Evolutionary conservation across 179 eudicot species (phyloP), one percentile per base, ranked within the genome.

Genomic region (Pouteria campechiana): DNA sequence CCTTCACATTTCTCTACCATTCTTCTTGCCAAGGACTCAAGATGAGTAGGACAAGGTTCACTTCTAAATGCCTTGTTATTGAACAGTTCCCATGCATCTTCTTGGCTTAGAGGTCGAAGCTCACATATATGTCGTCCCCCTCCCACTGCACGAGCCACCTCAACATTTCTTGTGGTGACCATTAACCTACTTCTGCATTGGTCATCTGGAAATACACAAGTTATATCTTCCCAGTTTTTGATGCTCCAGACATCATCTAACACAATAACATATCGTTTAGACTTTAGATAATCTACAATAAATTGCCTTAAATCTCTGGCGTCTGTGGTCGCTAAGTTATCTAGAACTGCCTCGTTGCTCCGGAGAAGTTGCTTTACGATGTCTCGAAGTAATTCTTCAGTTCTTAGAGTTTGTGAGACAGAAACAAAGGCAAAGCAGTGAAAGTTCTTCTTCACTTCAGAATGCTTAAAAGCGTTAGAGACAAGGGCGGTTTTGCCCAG

Each of bases 211-310:
- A 55, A 15, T 49, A 68, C 50, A 36, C 59, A 48, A 52, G 69
- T 52, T 37, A 77, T 56, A 52, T 46, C 55, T 28, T 21, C 52
- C 65, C 47, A 79, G 22, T 44, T 57, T 57, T 48, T 63, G 37
- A 45, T 56, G 51, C 38, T 31, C 81, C 79, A 75, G 3, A 78
- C 79, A 51, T 78, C 81, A 54, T 78, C 81, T 2, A 78, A 52
- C 18, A 74, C 74, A 31, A 75, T 41, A 7, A 78, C 48, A 45
- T 75, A 78, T 25, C 61, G 41, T 33, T 56, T 71, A 1, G 36
- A 5, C 18, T 29, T 47, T 9, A 75, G 42, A 32, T 30, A 43
- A 7, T 37, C 41, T 0, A 55, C 52, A 13, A 78, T 66, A 56
- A 59, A 54, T 28, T 54, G 71, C 33, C 51, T 61, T 1, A 66